Evolutionary conservation across 2,329 filamentous ascomycete species (phyloP).

Genomic region (Dissoconium aciculare): DNA sequence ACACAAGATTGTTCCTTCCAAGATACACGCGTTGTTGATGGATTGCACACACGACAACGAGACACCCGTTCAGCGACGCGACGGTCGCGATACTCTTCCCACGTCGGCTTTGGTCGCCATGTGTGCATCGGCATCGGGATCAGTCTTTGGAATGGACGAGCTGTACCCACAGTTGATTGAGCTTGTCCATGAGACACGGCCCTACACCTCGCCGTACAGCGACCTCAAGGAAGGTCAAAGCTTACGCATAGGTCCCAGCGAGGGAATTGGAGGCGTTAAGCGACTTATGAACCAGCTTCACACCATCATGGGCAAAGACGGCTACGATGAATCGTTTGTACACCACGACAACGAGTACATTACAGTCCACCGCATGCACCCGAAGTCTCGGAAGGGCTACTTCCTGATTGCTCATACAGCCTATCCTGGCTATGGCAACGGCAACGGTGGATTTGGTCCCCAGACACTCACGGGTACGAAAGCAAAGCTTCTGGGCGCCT

Average conservation of each 20-base stretch:
- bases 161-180: slow-evolving; percentile 90
- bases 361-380: slow-evolving; percentile 89
- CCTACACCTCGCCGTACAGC: slow-evolving; percentile 68
- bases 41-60: slow-evolving; percentile 99
- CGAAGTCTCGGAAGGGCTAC: slow-evolving; percentile 79
- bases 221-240: slow-evolving; percentile 27
- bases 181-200: slow-evolving; percentile 72
- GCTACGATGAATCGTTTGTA: slow-evolving; percentile 88
- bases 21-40: slow-evolving; percentile 92
- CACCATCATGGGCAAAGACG: slow-evolving; percentile 85
- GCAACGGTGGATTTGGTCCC: slow-evolving; percentile 64
- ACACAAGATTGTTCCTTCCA: slow-evolving; percentile 68
- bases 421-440: slow-evolving; percentile 77
- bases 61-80: slow-evolving; percentile 83
- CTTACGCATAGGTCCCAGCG: slow-evolving; percentile 52
- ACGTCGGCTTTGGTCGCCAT: slow-evolving; percentile 90
- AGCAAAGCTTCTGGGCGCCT: slow-evolving; percentile 73
- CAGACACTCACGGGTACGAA: slow-evolving; percentile 72
- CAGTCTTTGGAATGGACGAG: slow-evolving; percentile 96
- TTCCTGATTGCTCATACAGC: slow-evolving; percentile 94
- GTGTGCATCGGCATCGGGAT: slow-evolving; percentile 88
- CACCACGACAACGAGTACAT: slow-evolving; percentile 95
- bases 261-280: slow-evolving; percentile 81
- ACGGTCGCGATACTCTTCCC: slow-evolving; percentile 82
- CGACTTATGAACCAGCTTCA: slow-evolving; percentile 91